A percentile compares a stretch with the other conserved stretches of the same genome.
These are phyloP conservation scores for Inosperma sp. DNA, from an alignment of 768 basidiomycete species.

Conservation along the genomic window DNA sequence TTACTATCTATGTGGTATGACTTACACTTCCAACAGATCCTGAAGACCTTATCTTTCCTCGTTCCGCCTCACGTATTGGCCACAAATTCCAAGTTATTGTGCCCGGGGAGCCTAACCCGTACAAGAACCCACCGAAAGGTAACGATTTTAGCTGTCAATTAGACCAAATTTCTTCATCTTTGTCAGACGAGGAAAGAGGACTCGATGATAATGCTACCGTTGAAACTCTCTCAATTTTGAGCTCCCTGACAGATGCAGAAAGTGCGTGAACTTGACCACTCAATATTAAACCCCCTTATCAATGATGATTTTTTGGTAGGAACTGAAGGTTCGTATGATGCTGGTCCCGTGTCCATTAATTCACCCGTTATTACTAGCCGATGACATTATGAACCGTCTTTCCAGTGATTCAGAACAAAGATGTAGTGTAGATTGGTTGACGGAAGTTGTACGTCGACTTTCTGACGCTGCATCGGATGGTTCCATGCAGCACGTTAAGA, in stretches of 20 bases:
- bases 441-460: constrained; percentile 66
- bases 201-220: constrained; percentile 57
- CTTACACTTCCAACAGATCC: constrained; percentile 56
- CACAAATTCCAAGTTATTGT: constrained; percentile 77
- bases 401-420: constrained; percentile 49
- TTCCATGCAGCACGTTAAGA: constrained; percentile 21
- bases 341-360: neutral
- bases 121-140: constrained; percentile 37
- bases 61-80: constrained; percentile 86
- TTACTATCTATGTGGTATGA: neutral
- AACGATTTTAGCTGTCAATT: constrained; percentile 3
- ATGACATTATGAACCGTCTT: constrained; percentile 56
- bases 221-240: constrained; percentile 64
- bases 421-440: constrained; percentile 74
- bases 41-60: constrained; percentile 95
- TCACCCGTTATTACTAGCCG: constrained; percentile 44
- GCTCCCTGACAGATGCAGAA: constrained; percentile 61
- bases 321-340: constrained; percentile 45
- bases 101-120: constrained; percentile 36
- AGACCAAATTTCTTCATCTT: neutral
- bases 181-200: constrained; percentile 55
- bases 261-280: no score
- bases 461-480: constrained; percentile 62
- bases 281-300: no score
- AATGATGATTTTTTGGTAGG: constrained; percentile 36